Evolutionary conservation across 352 stramenopile species (phyloP), one percentile per base, ranked within the genome.

Genomic region (Thalassiosira tumida): DNA sequence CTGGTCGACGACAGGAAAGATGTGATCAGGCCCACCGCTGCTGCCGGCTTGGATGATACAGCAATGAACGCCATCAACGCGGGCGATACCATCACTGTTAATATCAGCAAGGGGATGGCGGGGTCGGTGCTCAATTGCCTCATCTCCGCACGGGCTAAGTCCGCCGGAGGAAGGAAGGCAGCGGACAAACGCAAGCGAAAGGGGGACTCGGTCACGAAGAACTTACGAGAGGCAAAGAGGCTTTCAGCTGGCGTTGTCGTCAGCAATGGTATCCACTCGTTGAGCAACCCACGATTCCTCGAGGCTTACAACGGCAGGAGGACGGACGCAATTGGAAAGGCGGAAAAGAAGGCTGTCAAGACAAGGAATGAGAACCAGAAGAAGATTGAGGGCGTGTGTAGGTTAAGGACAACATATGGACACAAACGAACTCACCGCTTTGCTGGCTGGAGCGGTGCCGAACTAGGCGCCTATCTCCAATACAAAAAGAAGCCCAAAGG

Each of bases 381-480:
- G 41, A 37, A 65, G 33, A 40, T 81, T 65, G 1, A 21, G 10
- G 41, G n/a, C 2, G 73, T 81, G 13, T 35, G 40, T 14, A n/a
- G 1, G 24, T 38, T 81, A 15, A 24, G 73, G 7, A 41, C n/a
- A 6, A 81, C 47, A 40, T 65, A 64, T 35, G 73, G 73, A 1
- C 73, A 81, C 51, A 41, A 81, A 37, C 62, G 51, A 13, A 81
- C 43, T 35, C 73, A 81, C 37, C 26, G 13, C 6, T 81, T 81
- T 67, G 24, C 26, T 24, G 17, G 24, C 6, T 64, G 14, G 10
- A 64, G 24, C 40, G 24, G 35, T 5, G 51, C 21, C 33, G 40
- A 81, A n/a, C 35, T 10, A 65, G 73, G 15, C 24, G 40, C 7
- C 5, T 74, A 74, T 26, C 31, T 74, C 5, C 64, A 74, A 31